Evolutionary conservation across 108 stramenopile genomes (phyloP).

Genomic region (Nitzschia sp.): DNA sequence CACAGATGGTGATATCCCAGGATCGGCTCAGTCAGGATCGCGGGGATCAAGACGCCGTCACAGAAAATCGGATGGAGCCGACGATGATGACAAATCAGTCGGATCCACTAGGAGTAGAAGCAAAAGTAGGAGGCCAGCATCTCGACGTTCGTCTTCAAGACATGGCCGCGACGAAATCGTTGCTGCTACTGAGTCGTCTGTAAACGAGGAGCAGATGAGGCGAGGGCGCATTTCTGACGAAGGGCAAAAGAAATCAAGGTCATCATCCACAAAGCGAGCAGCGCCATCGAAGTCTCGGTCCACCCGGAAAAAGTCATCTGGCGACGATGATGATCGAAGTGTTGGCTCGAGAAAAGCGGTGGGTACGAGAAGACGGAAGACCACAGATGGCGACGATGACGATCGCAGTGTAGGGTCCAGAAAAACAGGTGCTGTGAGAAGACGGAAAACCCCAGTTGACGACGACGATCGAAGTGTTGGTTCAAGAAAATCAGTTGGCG

Average conservation of each 20-base stretch:
- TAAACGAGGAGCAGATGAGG: not conserved
- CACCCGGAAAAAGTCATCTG: not conserved
- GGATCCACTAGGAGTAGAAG: not conserved
- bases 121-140: not conserved
- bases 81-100: slow-evolving; percentile 1
- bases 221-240: not conserved
- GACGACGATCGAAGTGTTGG: slow-evolving; percentile 19
- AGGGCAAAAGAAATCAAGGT: not conserved
- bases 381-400: too few relatives aligned
- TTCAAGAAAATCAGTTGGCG: slow-evolving; percentile 17
- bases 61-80: not conserved
- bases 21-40: slow-evolving; percentile 5
- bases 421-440: slow-evolving; percentile 5
- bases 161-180: not conserved
- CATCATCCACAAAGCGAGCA: not conserved
- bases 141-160: not conserved
- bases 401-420: slow-evolving; percentile 18
- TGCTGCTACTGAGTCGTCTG: too few relatives aligned
- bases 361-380: not conserved
- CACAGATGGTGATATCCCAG: not conserved
- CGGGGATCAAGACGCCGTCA: not conserved
- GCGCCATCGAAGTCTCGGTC: not conserved
- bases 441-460: too few relatives aligned
- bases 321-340: slow-evolving; percentile 17
- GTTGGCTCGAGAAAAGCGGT: slow-evolving; percentile 17